Conservation (phyloP, 2,329 filamentous ascomycete genomes). For the Fusarium armeniacum region DNA sequence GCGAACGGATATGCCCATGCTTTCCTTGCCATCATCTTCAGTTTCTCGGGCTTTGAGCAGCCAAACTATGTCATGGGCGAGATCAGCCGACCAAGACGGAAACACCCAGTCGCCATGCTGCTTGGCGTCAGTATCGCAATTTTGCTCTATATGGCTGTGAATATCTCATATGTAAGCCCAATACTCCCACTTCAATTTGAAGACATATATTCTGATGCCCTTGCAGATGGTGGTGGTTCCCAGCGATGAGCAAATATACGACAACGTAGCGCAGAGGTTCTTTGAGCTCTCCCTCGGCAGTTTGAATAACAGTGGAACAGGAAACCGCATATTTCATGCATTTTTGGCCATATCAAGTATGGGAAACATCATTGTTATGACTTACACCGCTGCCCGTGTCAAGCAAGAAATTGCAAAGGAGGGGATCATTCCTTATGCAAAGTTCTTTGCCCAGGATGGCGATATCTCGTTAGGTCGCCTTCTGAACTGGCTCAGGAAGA, state of each 20-base stretch:
- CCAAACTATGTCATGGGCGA: slow-evolving; percentile 57
- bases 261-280: slow-evolving; percentile 53
- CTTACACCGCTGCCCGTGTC: slow-evolving; percentile 67
- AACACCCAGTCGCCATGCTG: slow-evolving; percentile 53
- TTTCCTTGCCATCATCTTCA: slow-evolving; percentile 61
- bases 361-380: slow-evolving; percentile 70
- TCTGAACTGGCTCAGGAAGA: slow-evolving; percentile 51
- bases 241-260: slow-evolving; percentile 18
- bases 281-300: slow-evolving; percentile 53
- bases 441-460: slow-evolving; percentile 61
- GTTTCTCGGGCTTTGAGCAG: slow-evolving; percentile 56
- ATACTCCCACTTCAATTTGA: rapidly evolving
- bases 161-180: slow-evolving; percentile 55
- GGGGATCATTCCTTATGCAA: slow-evolving; percentile 65
- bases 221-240: slow-evolving; percentile 56
- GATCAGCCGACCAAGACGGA: slow-evolving; percentile 52
- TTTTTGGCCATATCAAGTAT: slow-evolving; percentile 68
- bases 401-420: slow-evolving; percentile 74
- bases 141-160: slow-evolving; percentile 56
- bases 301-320: slow-evolving; percentile 48
- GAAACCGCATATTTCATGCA: slow-evolving; percentile 59
- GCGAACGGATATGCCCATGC: slow-evolving; percentile 56
- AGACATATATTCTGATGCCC: not conserved
- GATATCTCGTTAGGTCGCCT: slow-evolving; percentile 55
- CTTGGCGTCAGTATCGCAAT: slow-evolving; percentile 51